Evolutionary conservation across 441 rosid genomes (phyloP).

Genomic region (Eutrema salsugineum): DNA sequence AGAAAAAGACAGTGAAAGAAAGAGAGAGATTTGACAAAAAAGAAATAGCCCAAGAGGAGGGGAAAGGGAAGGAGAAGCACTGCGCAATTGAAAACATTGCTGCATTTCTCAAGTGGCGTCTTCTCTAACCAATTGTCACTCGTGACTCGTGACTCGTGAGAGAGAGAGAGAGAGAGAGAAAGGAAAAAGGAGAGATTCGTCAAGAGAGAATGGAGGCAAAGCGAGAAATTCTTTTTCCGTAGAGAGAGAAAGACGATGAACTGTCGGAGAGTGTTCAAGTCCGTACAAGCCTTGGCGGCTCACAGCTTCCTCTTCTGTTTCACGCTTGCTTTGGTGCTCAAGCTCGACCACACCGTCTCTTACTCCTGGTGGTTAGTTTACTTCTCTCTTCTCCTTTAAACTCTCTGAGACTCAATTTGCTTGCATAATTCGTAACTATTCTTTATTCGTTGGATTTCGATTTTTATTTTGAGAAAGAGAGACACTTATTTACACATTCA

Average conservation of each 20-base stretch:
- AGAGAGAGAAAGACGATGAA: constrained; percentile 46
- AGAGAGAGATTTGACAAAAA: not conserved
- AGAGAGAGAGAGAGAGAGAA: not conserved
- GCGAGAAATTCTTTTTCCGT: not conserved
- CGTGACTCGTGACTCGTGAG: not conserved
- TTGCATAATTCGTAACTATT: not conserved
- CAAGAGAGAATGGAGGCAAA: constrained; percentile 15
- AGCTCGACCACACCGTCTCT: constrained; percentile 53
- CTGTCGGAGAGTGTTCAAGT: constrained; percentile 86
- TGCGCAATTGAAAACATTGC: constrained; percentile 12
- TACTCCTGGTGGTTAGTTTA: constrained; percentile 85
- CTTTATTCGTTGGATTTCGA: not conserved
- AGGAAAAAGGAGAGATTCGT: not conserved
- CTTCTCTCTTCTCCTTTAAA: not conserved
- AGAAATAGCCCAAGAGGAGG: not conserved
- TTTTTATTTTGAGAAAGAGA: not conserved
- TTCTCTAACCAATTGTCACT: not conserved
- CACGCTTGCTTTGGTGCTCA: constrained; percentile 77
- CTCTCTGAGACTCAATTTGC: not conserved
- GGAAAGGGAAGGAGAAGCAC: not conserved
- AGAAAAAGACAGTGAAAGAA: not conserved
- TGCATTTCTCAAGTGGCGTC: not conserved
- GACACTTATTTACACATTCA: not conserved
- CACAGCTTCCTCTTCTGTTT: constrained; percentile 66
- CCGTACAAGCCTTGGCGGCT: constrained; percentile 82